Base-by-base conservation (phyloP, 2,329 filamentous ascomycete genomes). In the Magnaporthiopsis poae region DNA sequence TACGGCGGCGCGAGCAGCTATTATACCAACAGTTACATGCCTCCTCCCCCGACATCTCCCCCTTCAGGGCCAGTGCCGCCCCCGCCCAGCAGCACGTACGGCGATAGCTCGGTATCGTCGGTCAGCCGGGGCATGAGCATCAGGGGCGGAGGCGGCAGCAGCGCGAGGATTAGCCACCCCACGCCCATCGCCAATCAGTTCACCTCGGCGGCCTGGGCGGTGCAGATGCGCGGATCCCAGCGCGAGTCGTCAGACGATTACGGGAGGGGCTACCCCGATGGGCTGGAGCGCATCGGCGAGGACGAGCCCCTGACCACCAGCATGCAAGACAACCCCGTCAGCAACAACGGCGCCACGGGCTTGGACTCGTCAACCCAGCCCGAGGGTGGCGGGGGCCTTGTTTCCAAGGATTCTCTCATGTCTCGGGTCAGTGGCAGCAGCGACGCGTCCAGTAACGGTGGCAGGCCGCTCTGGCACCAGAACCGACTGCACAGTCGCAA, bases 391-490 rank as follows among this genome's bases (percentile, higher is more conserved):
- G 27, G 67, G 12, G 66, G 65, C 29, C 4, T 69, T 60, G 67
- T 65, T n/a, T 68, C 64, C 1, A 64, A 66, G 39, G 66, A 62
- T 3, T 36, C 65, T 13, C 56, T 35, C 35, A 65, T 36, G 62
- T 65, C 65, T 31, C 46, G 60, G 12, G 62, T 61, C 25, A 65
- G 56, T 35, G 66, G 61, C 31, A 52, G 33, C 52, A 66, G 36
- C 25, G 35, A 25, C 60, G 29, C 31, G 60, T 61, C 33, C 65
- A 66, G 62, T 36, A 62, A 65, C 56, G 63, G 29, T 5, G 62
- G 66, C 9, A 68, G 80, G 60, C 81, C 81, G 5, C 73, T 85
- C 56, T 85, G 82, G 82, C 82, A 85, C 73, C 82, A 85, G 74
- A 83, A 83, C 65, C 76, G 82, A 67, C 77, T 78, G 66, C 79